Conservation (phyloP, 225 moss, liverwort and hornwort species). For the Polytrichum formosum region DNA sequence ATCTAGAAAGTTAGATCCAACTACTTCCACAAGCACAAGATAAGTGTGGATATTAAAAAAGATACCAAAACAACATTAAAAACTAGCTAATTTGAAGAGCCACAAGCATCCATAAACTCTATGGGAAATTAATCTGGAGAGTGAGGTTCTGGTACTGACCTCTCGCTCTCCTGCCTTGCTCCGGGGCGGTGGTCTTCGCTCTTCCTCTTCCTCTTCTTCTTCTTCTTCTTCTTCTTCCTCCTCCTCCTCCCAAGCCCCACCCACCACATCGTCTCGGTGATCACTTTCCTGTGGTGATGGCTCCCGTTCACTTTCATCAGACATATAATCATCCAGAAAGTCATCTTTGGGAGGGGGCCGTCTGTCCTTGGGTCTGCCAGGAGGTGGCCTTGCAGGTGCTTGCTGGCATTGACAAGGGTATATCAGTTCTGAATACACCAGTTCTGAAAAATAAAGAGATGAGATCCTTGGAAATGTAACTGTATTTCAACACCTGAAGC, state of each 20-base stretch:
- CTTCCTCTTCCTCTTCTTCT: conserved; percentile 39
- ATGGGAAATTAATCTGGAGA: no score
- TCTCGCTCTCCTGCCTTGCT: conserved; percentile 59
- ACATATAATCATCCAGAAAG: conserved; percentile 64
- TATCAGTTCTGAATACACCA: conserved; percentile 7
- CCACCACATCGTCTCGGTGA: conserved; percentile 45
- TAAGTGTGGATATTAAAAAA: neutral
- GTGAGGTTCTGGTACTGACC: conserved; percentile 21
- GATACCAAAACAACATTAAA: no score
- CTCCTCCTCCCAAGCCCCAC: conserved; percentile 58
- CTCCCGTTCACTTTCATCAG: conserved; percentile 79
- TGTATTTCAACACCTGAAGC: neutral
- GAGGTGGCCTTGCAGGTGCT: conserved; percentile 44
- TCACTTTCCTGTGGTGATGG: conserved; percentile 79
- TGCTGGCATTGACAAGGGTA: conserved; percentile 45
- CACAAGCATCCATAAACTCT: no score
- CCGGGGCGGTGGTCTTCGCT: conserved; percentile 58
- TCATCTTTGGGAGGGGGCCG: conserved; percentile 62
- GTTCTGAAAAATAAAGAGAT: neutral
- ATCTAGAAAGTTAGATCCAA: neutral
- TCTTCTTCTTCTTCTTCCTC: conserved; percentile 78
- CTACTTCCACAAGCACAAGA: neutral
- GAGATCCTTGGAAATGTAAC: neutral
- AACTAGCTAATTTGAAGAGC: no score
- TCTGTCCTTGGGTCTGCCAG: conserved; percentile 41